A percentile compares a stretch with the other conserved stretches of the same genome.
These are phyloP conservation scores for Aspergillus pseudonomiae DNA, from an alignment of 2,329 filamentous ascomycete genomes.

Conservation along the genomic window DNA sequence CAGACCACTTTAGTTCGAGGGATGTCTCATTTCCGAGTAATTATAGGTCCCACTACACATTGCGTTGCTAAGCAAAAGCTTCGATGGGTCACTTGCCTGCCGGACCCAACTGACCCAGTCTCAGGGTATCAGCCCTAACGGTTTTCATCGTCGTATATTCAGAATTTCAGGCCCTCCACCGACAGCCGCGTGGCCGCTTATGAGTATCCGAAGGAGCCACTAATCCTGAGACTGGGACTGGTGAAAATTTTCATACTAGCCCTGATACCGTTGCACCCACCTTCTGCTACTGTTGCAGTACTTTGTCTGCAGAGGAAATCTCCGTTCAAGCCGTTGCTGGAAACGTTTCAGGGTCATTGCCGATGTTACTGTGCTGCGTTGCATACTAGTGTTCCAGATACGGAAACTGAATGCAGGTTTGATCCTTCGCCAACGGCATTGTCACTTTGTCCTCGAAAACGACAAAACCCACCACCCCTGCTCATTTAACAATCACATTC, in stretches of 20 bases:
- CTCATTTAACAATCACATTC: background rate
- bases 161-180: background rate
- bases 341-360: background rate
- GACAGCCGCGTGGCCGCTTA: background rate
- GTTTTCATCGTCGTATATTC: background rate
- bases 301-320: background rate
- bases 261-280: background rate
- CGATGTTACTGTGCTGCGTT: background rate
- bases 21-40: background rate
- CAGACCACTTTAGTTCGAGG: background rate
- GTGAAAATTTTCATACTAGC: background rate
- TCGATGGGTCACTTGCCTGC: background rate
- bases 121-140: background rate
- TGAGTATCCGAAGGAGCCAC: background rate
- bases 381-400: background rate
- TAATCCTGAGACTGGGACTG: background rate
- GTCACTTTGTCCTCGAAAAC: background rate
- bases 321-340: background rate
- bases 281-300: background rate
- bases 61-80: constrained; percentile 1
- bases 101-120: background rate
- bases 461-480: background rate
- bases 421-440: background rate
- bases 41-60: background rate
- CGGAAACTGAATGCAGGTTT: background rate